Evolutionary conservation across 2,329 filamentous ascomycete genomes (phyloP).

Genomic region (Ampelomyces quisqualis): DNA sequence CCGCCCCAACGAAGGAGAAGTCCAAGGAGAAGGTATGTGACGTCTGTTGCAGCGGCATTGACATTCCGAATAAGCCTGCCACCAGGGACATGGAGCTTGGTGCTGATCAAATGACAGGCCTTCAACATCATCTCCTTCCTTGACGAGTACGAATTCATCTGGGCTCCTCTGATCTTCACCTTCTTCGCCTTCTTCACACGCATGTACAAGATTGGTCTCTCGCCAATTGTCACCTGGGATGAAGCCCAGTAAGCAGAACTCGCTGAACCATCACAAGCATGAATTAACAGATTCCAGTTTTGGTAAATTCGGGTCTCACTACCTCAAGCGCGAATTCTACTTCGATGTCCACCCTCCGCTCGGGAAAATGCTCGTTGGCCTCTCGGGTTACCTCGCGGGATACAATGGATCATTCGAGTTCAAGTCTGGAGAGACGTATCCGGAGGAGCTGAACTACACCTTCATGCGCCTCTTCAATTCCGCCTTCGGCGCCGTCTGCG

Average conservation of each 20-base stretch:
- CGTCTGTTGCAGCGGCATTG: not conserved
- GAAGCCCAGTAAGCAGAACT: conserved; percentile 65
- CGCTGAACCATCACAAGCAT: not conserved
- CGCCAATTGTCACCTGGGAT: conserved; percentile 73
- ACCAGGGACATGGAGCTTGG: not conserved
- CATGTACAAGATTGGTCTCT: conserved; percentile 67
- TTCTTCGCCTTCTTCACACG: conserved; percentile 65
- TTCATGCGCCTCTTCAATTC: conserved; percentile 99
- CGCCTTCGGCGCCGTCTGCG: conserved; percentile 86
- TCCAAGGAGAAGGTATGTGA: conserved; percentile 50
- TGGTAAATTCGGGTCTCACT: conserved; percentile 98
- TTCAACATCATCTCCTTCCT: conserved; percentile 64
- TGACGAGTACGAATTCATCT: conserved; percentile 62
- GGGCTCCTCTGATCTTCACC: conserved; percentile 65
- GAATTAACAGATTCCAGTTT: conserved; percentile 59
- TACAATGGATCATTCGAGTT: conserved; percentile 99
- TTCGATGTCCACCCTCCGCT: conserved; percentile 96
- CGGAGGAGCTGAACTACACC: conserved; percentile 89
- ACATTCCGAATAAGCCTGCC: not conserved
- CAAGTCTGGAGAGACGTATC: conserved; percentile 96
- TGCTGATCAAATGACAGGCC: conserved; percentile 30
- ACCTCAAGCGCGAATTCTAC: conserved; percentile 99
- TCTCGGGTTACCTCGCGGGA: conserved; percentile 92
- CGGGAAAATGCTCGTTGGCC: conserved; percentile 96
- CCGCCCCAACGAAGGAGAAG: conserved; percentile 46